Evolutionary conservation across 2,329 filamentous ascomycete species (phyloP), one percentile per base, ranked within the genome.

Genomic region (Diaporthe citri): DNA sequence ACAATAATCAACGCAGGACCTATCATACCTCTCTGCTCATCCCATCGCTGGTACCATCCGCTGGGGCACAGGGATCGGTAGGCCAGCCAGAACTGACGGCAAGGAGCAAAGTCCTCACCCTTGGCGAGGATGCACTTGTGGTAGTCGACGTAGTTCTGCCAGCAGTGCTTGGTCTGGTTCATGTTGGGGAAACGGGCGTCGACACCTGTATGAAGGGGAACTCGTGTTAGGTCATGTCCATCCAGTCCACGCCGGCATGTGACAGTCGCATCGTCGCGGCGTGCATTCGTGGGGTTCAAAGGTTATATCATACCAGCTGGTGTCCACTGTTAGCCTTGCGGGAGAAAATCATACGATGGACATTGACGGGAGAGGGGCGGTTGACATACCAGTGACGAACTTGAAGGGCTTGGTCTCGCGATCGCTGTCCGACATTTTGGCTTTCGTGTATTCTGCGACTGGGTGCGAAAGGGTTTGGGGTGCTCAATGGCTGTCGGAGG

Each of bases 131-230:
- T 95, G 90, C 97, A 99, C 92, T 99, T 99, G 93, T 99, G 95
- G 91, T 99, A 98, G 88, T 99, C 97, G 89, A 99, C 97, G 89
- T 99, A 99, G 92, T 99, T 99, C 87, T 99, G 97, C 97, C 97
- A 99, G 95, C 97, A 99, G 92, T 99, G 96, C 94, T 98, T 98
- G 88, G 96, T 94, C 90, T 97, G 95, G 90, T 99, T 99, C 90
- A 92, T 89, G 91, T 99, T 98, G 84, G 97, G 97, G 90, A 98
- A 99, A 86, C 97, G 96, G 87, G 97, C 97, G 86, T 99, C 97
- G 90, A 97, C 97, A 90, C 97, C 97, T 98, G 82, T 78, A n/a
- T 73, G 57, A 34, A n/a, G 41, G 31, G 34, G 48, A 60, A 34
- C 13, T 72, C 39, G 51, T 55, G 72, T 72, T 78, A 81, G 77